Conservation (phyloP, 345 rosid genomes). For the Reutealis trisperma region DNA sequence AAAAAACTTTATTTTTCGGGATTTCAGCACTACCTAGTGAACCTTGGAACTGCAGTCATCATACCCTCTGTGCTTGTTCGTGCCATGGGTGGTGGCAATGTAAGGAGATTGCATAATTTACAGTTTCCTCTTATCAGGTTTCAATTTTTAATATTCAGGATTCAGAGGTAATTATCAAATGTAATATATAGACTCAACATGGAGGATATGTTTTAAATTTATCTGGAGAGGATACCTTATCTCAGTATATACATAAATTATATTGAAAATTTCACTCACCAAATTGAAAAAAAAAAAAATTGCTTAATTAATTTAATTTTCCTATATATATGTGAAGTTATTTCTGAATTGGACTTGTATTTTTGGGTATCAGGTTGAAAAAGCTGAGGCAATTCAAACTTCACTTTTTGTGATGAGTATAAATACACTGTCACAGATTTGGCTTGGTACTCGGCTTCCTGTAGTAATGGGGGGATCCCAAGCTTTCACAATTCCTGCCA, state of each 20-base stretch:
- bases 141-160: too few relatives aligned
- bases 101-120: conserved; percentile 25
- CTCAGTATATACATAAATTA: too few relatives aligned
- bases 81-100: conserved; percentile 83
- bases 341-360: too few relatives aligned
- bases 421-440: conserved; percentile 66
- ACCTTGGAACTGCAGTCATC: conserved; percentile 82
- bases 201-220: too few relatives aligned
- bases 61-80: conserved; percentile 74
- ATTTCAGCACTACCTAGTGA: conserved; percentile 89
- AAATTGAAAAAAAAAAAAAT: too few relatives aligned
- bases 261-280: too few relatives aligned
- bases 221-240: too few relatives aligned
- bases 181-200: too few relatives aligned
- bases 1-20: conserved; percentile 36
- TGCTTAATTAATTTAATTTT: too few relatives aligned
- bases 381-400: conserved; percentile 71
- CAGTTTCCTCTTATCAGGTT: too few relatives aligned
- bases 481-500: conserved; percentile 62
- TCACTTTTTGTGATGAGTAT: conserved; percentile 69
- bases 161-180: too few relatives aligned
- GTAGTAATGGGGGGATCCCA: conserved; percentile 77
- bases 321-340: too few relatives aligned
- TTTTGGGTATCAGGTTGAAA: conserved; percentile 51
- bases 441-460: conserved; percentile 74